phyloP scores from a whole-genome alignment of 371 early-diverging fungal genomes.

The Mucor lusitanicus region DNA sequence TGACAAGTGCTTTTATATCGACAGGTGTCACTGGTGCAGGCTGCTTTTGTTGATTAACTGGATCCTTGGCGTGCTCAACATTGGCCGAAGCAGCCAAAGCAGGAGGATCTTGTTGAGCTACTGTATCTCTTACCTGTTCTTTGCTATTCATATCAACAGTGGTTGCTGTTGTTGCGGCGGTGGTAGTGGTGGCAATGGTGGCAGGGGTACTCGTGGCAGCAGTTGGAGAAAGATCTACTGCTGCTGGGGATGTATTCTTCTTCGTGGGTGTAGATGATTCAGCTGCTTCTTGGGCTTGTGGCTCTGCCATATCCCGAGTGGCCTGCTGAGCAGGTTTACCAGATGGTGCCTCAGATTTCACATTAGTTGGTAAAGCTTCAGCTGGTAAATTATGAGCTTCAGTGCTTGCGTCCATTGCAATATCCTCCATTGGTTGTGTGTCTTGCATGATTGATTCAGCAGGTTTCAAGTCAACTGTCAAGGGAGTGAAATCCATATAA shows the following conservation, averaged over 20 bases:
- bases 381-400: neutral
- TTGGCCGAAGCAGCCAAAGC: neutral
- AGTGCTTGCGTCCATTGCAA: neutral
- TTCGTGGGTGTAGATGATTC: too few species aligned
- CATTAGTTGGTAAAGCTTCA: neutral
- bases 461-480: neutral
- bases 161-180: neutral
- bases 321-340: neutral
- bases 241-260: too few species aligned
- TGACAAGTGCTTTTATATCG: neutral
- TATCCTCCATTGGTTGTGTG: neutral
- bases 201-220: too few species aligned
- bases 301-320: neutral
- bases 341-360: neutral
- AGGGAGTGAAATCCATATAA: constrained; percentile 6
- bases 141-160: neutral
- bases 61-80: neutral
- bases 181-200: neutral
- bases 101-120: neutral
- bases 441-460: neutral
- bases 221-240: too few species aligned
- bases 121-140: neutral
- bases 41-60: neutral
- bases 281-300: neutral
- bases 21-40: neutral